These are phyloP conservation scores for Crithidia fasciculata DNA, from an alignment of 208 protist genomes.

Conservation along the genomic window DNA sequence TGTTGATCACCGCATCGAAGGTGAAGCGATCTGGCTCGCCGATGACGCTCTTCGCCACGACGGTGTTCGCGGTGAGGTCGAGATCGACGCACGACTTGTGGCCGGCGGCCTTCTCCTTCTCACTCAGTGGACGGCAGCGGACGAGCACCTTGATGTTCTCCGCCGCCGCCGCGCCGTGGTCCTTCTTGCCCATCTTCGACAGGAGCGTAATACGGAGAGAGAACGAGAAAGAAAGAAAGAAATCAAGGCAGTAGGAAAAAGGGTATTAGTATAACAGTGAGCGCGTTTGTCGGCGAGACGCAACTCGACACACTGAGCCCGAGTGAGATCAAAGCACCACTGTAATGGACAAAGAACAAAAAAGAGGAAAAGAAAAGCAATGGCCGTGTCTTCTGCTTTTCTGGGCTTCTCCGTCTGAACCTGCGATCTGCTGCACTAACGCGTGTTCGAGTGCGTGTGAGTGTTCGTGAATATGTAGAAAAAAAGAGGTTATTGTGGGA, in stretches of 20 bases:
- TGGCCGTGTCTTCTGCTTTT: no score
- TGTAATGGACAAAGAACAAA: no score
- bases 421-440: no score
- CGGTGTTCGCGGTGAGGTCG: constrained; percentile 74
- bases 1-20: constrained; percentile 92
- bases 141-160: constrained; percentile 92
- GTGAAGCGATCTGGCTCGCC: constrained; percentile 84
- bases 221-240: constrained; percentile 12
- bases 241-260: constrained; percentile 1
- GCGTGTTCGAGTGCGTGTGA: no score
- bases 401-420: no score
- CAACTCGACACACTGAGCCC: no score
- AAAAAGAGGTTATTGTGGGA: no score
- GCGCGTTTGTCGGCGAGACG: no score
- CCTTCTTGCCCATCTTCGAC: constrained; percentile 70
- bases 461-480: no score
- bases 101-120: constrained; percentile 76
- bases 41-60: constrained; percentile 62
- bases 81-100: constrained; percentile 83
- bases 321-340: no score
- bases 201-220: background rate
- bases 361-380: no score
- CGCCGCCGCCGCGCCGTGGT: constrained; percentile 45
- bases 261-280: no score
- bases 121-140: constrained; percentile 82